These are phyloP conservation scores for Aspergillaceae sp. DNA, from an alignment of 2,329 filamentous ascomycete genomes.

Conservation along the genomic window DNA sequence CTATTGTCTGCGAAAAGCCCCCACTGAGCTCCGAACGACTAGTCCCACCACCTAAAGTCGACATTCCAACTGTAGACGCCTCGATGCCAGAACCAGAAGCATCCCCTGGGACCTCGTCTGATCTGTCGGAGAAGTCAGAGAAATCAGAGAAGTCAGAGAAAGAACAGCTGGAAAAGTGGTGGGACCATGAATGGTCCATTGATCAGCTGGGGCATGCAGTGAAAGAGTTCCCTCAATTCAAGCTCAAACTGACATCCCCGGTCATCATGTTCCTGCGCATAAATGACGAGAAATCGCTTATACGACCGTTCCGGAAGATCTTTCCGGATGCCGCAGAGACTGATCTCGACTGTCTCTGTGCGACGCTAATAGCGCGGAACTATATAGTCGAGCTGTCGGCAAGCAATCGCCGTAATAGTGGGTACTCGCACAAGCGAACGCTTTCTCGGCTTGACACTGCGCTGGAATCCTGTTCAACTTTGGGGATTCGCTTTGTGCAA, in stretches of 20 bases:
- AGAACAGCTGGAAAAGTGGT: conserved; percentile 23
- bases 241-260: conserved; percentile 30
- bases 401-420: conserved; percentile 15
- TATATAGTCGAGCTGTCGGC: conserved; percentile 27
- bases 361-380: conserved; percentile 29
- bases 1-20: conserved; percentile 15
- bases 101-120: conserved; percentile 13
- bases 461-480: conserved; percentile 22
- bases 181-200: conserved; percentile 34
- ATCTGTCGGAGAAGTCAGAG: conserved; percentile 10
- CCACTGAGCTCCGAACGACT: conserved; percentile 11
- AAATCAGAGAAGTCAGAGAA: conserved; percentile 3
- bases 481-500: conserved; percentile 23
- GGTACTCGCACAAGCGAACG: conserved; percentile 10
- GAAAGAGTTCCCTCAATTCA: conserved; percentile 26
- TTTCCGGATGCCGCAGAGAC: conserved; percentile 27
- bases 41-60: conserved; percentile 12
- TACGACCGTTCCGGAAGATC: conserved; percentile 28
- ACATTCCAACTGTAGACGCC: conserved; percentile 10
- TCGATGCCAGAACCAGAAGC: conserved; percentile 8
- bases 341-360: conserved; percentile 29
- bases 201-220: conserved; percentile 31
- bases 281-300: conserved; percentile 27
- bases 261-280: conserved; percentile 32
- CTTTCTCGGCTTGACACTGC: conserved; percentile 22